Percentiles rank a stretch among this genome's conserved stretches.
phyloP scores from a whole-genome alignment of 768 basidiomycete genomes.

The Sistotremastrum niveocremeum region DNA sequence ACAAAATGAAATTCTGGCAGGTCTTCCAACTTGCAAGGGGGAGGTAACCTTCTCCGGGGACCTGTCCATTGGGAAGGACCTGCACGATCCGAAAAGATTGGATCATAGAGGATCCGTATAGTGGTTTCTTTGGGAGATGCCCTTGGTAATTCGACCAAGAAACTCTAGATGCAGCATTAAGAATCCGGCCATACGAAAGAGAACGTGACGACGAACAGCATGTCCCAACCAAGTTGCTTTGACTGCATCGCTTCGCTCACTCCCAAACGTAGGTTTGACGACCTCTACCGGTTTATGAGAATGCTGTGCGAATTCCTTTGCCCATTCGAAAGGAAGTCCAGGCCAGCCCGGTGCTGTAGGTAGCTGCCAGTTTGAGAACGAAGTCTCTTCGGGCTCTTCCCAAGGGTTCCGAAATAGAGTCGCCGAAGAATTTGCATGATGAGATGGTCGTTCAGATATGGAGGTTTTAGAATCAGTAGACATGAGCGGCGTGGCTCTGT shows the following conservation, averaged over 20 bases:
- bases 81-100: slow-evolving; percentile 25
- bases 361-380: slow-evolving; percentile 2
- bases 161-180: slow-evolving; percentile 11
- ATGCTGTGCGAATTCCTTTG: slow-evolving; percentile 4
- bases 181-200: neutral
- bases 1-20: slow-evolving; percentile 27
- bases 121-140: slow-evolving; percentile 9
- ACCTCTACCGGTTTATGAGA: slow-evolving; percentile 11
- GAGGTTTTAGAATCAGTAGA: too few relatives aligned
- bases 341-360: neutral
- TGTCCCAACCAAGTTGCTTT: slow-evolving; percentile 26
- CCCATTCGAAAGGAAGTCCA: slow-evolving; percentile 10
- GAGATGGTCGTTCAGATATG: neutral
- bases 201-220: slow-evolving; percentile 15
- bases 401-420: slow-evolving; percentile 11
- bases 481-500: too few relatives aligned
- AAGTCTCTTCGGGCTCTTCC: neutral
- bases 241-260: slow-evolving; percentile 4
- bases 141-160: slow-evolving; percentile 15
- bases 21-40: slow-evolving; percentile 24
- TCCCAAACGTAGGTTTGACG: slow-evolving; percentile 10
- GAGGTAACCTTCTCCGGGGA: slow-evolving; percentile 17
- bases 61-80: slow-evolving; percentile 17
- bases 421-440: slow-evolving; percentile 9
- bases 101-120: slow-evolving; percentile 26